Conservation (phyloP, 495 filamentous ascomycete genomes). For the Endocarpon pusillum region DNA sequence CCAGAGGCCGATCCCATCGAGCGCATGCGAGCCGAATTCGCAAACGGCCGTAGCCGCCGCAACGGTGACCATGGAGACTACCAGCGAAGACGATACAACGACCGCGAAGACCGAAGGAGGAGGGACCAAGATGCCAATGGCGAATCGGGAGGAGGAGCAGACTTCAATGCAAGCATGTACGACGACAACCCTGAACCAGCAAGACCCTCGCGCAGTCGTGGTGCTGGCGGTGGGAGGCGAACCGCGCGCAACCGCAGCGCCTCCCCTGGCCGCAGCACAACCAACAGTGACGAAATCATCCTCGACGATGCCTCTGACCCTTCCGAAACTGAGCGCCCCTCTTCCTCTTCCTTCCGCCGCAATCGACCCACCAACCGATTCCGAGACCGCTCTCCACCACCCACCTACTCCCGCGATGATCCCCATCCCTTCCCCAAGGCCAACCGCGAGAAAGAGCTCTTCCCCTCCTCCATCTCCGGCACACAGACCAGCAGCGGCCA, state of each 20-base stretch:
- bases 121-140: slow-evolving; percentile 28
- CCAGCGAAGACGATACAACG: slow-evolving; percentile 36
- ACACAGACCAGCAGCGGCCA: not conserved
- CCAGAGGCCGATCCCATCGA: slow-evolving; percentile 77
- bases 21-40: slow-evolving; percentile 33
- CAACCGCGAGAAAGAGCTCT: slow-evolving; percentile 15
- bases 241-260: slow-evolving; percentile 42
- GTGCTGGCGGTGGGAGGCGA: slow-evolving; percentile 5
- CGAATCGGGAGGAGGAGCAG: too few relatives aligned
- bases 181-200: slow-evolving; percentile 38
- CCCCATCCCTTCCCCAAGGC: not conserved
- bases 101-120: slow-evolving; percentile 33
- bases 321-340: too few relatives aligned
- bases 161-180: slow-evolving; percentile 60
- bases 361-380: slow-evolving; percentile 20
- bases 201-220: slow-evolving; percentile 8
- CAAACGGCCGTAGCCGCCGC: slow-evolving; percentile 19
- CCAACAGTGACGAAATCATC: slow-evolving; percentile 36
- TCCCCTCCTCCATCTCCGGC: slow-evolving; percentile 3
- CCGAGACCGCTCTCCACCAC: slow-evolving; percentile 25
- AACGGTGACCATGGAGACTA: slow-evolving; percentile 41
- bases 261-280: slow-evolving; percentile 48
- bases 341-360: too few relatives aligned
- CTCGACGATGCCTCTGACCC: slow-evolving; percentile 16
- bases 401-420: not conserved